Percentiles rank a stretch among this genome's conserved stretches.
phyloP scores from a whole-genome alignment of 1,284 basidiomycete species.

The Pseudozyma flocculosa region DNA sequence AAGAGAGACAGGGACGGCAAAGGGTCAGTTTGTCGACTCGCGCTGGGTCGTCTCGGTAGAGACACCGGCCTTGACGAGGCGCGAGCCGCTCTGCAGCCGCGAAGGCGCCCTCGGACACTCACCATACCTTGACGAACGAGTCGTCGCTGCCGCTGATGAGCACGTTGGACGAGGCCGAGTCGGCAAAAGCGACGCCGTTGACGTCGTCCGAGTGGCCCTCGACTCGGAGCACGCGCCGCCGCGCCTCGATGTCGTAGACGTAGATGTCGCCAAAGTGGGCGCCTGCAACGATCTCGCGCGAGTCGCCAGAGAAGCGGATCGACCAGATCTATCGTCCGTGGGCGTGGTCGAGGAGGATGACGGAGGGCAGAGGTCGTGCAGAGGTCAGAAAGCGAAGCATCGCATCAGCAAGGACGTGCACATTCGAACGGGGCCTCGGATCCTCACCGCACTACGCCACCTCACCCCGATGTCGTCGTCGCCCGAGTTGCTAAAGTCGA shows the following conservation, averaged over 20 bases:
- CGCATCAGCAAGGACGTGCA: too few species aligned
- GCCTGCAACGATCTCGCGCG: conserved; percentile 77
- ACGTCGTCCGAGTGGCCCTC: conserved; percentile 84
- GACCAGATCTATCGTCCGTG: conserved; percentile 71
- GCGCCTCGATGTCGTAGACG: conserved; percentile 77
- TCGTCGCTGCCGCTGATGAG: conserved; percentile 93
- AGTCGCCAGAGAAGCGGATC: conserved; percentile 92
- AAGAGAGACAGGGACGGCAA: too few species aligned
- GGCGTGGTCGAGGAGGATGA: too few species aligned
- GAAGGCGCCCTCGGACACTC: too few species aligned
- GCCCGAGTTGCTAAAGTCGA: conserved; percentile 57
- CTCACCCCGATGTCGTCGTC: conserved; percentile 57
- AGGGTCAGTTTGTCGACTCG: too few species aligned
- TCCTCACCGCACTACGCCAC: conserved; percentile 48
- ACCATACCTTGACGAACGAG: conserved; percentile 86
- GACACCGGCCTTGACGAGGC: too few species aligned
- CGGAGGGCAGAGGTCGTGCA: too few species aligned
- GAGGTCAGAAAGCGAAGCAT: too few species aligned
- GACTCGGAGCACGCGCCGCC: conserved; percentile 78
- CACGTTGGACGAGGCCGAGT: conserved; percentile 85
- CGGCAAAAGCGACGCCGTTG: conserved; percentile 92
- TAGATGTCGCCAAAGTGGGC: conserved; percentile 70
- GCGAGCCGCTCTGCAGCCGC: too few species aligned
- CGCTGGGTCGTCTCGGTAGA: too few species aligned
- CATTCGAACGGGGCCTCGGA: too few species aligned